Percentiles rank a stretch among this genome's conserved stretches.
phyloP scores from a whole-genome alignment of 208 protist species.

The Trichomonas tenax region DNA sequence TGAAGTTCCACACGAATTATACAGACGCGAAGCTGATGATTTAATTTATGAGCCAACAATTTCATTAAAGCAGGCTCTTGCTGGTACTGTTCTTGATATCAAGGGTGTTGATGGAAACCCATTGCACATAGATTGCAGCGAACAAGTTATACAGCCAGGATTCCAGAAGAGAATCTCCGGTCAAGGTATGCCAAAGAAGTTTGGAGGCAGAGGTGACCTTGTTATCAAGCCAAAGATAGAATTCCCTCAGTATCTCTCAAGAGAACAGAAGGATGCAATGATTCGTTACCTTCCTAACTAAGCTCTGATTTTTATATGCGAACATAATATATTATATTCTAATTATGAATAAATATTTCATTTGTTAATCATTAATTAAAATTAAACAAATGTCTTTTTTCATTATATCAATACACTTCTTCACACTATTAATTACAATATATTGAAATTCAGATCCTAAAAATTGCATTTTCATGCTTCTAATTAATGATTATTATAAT shows the following conservation, averaged over 20 bases:
- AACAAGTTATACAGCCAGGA: not conserved
- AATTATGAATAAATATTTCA: too few relatives aligned
- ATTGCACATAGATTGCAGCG: not conserved
- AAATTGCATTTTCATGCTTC: too few relatives aligned
- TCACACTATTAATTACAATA: too few relatives aligned
- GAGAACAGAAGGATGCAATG: not conserved
- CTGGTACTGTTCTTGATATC: not conserved
- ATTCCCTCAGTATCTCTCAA: not conserved
- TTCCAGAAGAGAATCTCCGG: not conserved
- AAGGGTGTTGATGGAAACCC: not conserved
- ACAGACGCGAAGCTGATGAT: constrained; percentile 28
- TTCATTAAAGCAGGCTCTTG: constrained; percentile 31
- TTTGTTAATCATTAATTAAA: too few relatives aligned
- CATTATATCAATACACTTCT: too few relatives aligned
- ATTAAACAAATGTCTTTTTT: too few relatives aligned
- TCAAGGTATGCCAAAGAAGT: not conserved
- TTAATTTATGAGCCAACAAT: constrained; percentile 27
- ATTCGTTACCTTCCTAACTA: not conserved
- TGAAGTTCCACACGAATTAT: not conserved
- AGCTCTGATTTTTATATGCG: not conserved
- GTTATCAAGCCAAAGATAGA: not conserved
- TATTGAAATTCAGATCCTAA: too few relatives aligned
- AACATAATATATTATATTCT: too few relatives aligned
- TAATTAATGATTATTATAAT: too few relatives aligned
- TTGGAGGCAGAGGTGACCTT: not conserved